Base-by-base conservation (phyloP, 116 monocot species). In the Thalassia testudinum region DNA sequence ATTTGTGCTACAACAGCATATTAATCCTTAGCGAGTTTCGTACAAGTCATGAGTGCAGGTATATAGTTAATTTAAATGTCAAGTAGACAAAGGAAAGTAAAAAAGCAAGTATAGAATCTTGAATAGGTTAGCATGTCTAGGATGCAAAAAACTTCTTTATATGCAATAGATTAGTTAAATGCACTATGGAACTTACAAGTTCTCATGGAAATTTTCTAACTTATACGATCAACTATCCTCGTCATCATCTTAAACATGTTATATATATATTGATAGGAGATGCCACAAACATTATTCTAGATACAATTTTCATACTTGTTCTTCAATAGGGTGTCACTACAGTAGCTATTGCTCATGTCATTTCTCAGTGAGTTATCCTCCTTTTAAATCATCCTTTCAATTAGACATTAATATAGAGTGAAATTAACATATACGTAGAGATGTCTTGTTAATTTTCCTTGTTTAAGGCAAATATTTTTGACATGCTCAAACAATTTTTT, bases 111-210 rank as follows among this genome's bases (percentile, higher is more conserved):
- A n/a, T n/a, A n/a, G n/a, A n/a, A n/a, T n/a, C n/a, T n/a, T n/a
- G n/a, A n/a, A n/a, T n/a, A n/a, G n/a, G n/a, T n/a, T n/a, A n/a
- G 78, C 84, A 45, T 90, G 84, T 60, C 66, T 84, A 53, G 90
- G 90, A 54, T 67, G 84, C 13, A 90, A 48, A 84, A 65, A 74
- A 90, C 80, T 49, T 84, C 90, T 72, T 54, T 84, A 63, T 90
- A 84, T 68, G 90, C 90, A 38, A 80, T 80, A 16, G 77, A 80
- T 83, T 10, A 50, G n/a, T 10, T 47, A 47, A 47, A n/a, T n/a
- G n/a, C n/a, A n/a, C n/a, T n/a, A n/a, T n/a, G n/a, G n/a, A n/a
- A n/a, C n/a, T 38, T 38, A 38, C 5, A 7, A 8, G 50, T 24
- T 22, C 18, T n/a, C 15, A 16, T 16, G 4, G 4, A 3, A n/a